Conservation (phyloP, 1,139 yeast species). For the Candida labiduridarum region DNA sequence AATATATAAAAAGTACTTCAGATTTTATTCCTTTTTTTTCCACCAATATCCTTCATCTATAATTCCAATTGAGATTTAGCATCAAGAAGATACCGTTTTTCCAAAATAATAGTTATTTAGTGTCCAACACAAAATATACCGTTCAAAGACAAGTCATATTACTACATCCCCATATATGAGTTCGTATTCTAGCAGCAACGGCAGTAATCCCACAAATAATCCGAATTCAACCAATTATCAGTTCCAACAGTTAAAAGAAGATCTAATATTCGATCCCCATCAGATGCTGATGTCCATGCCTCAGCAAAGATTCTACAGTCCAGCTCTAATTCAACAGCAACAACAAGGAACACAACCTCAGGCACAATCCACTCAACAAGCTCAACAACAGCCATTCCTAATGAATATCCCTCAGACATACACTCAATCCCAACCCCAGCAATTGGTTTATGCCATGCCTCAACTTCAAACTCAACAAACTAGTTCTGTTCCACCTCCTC, state of each 20-base stretch:
- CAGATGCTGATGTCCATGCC: conserved; percentile 8
- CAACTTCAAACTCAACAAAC: conserved; percentile 19
- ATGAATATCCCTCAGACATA: conserved; percentile 6
- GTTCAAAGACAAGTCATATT: background rate
- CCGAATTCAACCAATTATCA: background rate
- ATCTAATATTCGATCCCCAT: conserved; percentile 5
- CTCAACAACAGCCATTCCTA: conserved; percentile 6
- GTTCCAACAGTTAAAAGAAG: conserved; percentile 4
- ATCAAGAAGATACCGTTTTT: background rate
- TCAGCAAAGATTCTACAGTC: conserved; percentile 3
- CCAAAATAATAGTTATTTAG: background rate
- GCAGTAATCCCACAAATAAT: background rate
- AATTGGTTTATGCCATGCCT: conserved; percentile 19
- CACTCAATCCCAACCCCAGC: conserved; percentile 13
- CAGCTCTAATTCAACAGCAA: conserved; percentile 4
- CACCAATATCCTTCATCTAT: background rate
- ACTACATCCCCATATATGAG: conserved; percentile 2
- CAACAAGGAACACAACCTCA: conserved; percentile 4
- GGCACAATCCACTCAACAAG: conserved; percentile 5
- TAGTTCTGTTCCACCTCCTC: conserved; percentile 17
- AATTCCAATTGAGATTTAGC: background rate
- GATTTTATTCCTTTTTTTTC: background rate
- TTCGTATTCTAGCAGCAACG: background rate
- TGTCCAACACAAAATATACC: background rate
- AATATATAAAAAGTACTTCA: background rate